These are phyloP conservation scores for Alternaria rosae DNA, from an alignment of 2,329 filamentous ascomycete genomes.

Conservation along the genomic window DNA sequence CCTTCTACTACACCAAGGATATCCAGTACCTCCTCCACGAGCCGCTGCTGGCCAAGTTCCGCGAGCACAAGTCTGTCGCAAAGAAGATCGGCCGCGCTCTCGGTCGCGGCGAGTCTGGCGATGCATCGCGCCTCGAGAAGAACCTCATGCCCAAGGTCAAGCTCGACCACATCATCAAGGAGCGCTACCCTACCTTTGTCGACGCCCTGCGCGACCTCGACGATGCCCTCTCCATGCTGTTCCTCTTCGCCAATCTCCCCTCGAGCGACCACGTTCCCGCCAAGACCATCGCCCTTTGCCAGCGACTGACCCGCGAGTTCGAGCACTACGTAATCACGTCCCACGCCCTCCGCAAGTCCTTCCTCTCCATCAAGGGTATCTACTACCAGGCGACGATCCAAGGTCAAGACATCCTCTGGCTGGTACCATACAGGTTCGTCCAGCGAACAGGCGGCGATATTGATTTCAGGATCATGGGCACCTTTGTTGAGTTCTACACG, in stretches of 20 bases:
- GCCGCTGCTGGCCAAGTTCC: slow-evolving; percentile 90
- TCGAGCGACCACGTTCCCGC: slow-evolving; percentile 88
- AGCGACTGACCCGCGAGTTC: slow-evolving; percentile 92
- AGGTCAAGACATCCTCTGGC: slow-evolving; percentile 95
- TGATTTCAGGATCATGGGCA: slow-evolving; percentile 99
- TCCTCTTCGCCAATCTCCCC: slow-evolving; percentile 95
- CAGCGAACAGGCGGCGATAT: slow-evolving; percentile 92
- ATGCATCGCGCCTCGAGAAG: slow-evolving; percentile 89
- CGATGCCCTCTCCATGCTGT: slow-evolving; percentile 95
- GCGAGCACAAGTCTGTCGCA: slow-evolving; percentile 93
- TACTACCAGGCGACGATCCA: slow-evolving; percentile 99
- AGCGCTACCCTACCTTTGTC: slow-evolving; percentile 96
- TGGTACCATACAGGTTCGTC: slow-evolving; percentile 98
- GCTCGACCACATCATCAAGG: slow-evolving; percentile 95
- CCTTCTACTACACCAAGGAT: slow-evolving; percentile 92
- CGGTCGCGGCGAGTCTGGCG: slow-evolving; percentile 86
- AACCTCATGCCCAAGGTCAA: slow-evolving; percentile 89
- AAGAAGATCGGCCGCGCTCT: slow-evolving; percentile 97
- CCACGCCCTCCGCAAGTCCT: slow-evolving; percentile 91
- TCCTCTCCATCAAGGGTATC: slow-evolving; percentile 98
- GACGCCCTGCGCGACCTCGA: slow-evolving; percentile 94
- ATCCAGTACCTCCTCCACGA: slow-evolving; percentile 98
- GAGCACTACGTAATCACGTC: slow-evolving; percentile 97
- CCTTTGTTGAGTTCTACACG: slow-evolving; percentile 98
- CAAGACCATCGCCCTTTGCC: slow-evolving; percentile 95